Evolutionary conservation across 2,329 filamentous ascomycete genomes (phyloP).

Genomic region (Aspergillus candidus): DNA sequence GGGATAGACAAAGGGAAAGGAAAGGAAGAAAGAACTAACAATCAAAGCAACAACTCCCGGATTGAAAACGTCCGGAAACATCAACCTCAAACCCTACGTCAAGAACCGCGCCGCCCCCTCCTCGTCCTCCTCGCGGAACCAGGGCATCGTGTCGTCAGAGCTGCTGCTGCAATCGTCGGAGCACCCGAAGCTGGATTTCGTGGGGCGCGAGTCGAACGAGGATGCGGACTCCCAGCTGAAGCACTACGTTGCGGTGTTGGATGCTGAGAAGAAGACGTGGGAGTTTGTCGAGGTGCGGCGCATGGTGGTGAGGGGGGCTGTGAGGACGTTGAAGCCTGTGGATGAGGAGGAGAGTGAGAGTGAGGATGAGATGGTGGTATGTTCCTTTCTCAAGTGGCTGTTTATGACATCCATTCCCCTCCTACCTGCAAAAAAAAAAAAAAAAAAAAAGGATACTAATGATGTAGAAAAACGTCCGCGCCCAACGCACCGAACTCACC

Average conservation of each 20-base stretch:
- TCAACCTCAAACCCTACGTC: constrained; percentile 39
- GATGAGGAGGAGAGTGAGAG: constrained; percentile 25
- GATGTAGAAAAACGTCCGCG: constrained; percentile 32
- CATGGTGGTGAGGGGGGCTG: constrained; percentile 48
- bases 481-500: constrained; percentile 39
- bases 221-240: constrained; percentile 48
- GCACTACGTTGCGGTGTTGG: constrained; percentile 58
- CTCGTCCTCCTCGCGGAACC: constrained; percentile 25
- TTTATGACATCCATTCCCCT: neutral
- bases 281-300: constrained; percentile 51
- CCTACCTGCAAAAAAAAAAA: neutral
- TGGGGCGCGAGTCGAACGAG: constrained; percentile 46
- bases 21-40: too few species aligned
- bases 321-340: constrained; percentile 26
- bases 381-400: neutral
- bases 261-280: constrained; percentile 48
- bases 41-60: constrained; percentile 31
- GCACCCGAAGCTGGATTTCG: constrained; percentile 56
- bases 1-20: too few species aligned
- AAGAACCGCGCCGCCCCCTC: constrained; percentile 44
- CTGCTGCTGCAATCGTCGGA: constrained; percentile 56
- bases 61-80: constrained; percentile 24
- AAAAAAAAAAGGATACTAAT: neutral
- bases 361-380: constrained; percentile 27
- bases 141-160: constrained; percentile 39